phyloP scores from a whole-genome alignment of 108 stramenopile species.

The Skeletonema marinoi region DNA sequence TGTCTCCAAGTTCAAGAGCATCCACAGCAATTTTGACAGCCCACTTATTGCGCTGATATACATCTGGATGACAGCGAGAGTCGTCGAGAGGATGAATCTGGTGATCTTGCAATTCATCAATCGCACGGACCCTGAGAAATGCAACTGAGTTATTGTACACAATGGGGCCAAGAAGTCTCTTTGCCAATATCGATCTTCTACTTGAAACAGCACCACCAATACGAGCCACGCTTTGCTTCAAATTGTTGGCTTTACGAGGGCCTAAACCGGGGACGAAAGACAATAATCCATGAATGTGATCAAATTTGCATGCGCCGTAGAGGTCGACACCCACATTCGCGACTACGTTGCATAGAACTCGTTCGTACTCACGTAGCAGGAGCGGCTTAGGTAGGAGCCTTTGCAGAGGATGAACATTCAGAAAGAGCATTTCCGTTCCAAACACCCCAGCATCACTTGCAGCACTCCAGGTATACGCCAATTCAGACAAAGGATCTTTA shows the following conservation, averaged over 20 bases:
- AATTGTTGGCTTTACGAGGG: slow-evolving; percentile 89
- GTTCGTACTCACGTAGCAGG: slow-evolving; percentile 84
- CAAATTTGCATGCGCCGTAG: slow-evolving; percentile 70
- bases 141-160: slow-evolving; percentile 93
- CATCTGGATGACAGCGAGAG: slow-evolving; percentile 90
- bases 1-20: slow-evolving; percentile 76
- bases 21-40: slow-evolving; percentile 87
- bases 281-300: slow-evolving; percentile 78
- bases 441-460: slow-evolving; percentile 83
- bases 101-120: slow-evolving; percentile 62
- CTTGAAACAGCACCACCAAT: slow-evolving; percentile 69
- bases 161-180: slow-evolving; percentile 74
- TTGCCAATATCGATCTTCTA: slow-evolving; percentile 65
- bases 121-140: slow-evolving; percentile 80
- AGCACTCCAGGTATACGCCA: slow-evolving; percentile 89
- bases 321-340: slow-evolving; percentile 91
- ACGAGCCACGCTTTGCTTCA: slow-evolving; percentile 75
- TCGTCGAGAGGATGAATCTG: slow-evolving; percentile 86
- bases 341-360: slow-evolving; percentile 81
- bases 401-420: slow-evolving; percentile 92
- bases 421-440: slow-evolving; percentile 88
- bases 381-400: slow-evolving; percentile 74
- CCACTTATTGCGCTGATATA: slow-evolving; percentile 84
- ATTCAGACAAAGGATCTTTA: slow-evolving; percentile 85
- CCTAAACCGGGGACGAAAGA: slow-evolving; percentile 95